phyloP scores from a whole-genome alignment of 768 basidiomycete genomes.

The Phaeotremella skinneri region DNA sequence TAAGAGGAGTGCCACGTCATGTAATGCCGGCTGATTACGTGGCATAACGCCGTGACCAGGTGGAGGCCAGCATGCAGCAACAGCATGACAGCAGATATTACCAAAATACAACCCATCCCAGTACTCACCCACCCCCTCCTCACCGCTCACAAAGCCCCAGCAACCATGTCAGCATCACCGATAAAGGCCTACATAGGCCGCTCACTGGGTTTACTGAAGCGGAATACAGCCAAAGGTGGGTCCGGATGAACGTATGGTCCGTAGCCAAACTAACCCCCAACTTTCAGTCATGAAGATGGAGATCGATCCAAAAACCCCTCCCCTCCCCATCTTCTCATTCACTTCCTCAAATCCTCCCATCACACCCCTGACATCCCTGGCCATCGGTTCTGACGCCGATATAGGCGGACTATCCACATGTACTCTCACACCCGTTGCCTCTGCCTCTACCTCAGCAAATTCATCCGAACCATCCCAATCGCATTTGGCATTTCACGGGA shows the following conservation, averaged over 20 bases:
- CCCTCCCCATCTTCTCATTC: constrained; percentile 42
- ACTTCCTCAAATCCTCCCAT: constrained; percentile 18
- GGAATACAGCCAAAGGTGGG: constrained; percentile 42
- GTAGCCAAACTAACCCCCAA: not conserved
- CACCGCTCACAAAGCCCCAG: constrained; percentile 13
- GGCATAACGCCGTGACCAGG: not conserved
- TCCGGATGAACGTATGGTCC: not conserved
- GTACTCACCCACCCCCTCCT: not conserved
- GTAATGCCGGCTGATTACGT: not conserved
- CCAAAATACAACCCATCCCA: not conserved
- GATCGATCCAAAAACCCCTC: constrained; percentile 19
- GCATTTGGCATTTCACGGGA: constrained; percentile 70
- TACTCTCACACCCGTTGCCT: constrained; percentile 27
- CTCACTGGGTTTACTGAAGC: constrained; percentile 35
- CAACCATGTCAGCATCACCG: constrained; percentile 18
- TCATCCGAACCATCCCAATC: constrained; percentile 10
- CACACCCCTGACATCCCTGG: constrained; percentile 61
- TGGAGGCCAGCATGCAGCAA: not conserved
- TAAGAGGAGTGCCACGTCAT: no score
- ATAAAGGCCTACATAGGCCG: constrained; percentile 44
- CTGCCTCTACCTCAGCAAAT: no score
- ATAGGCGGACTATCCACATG: constrained; percentile 63
- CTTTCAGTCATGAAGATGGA: constrained; percentile 39
- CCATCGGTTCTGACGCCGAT: constrained; percentile 80
- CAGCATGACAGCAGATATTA: no score